Conservation (phyloP, 495 filamentous ascomycete genomes). For the Aspergillus bridgeri region DNA sequence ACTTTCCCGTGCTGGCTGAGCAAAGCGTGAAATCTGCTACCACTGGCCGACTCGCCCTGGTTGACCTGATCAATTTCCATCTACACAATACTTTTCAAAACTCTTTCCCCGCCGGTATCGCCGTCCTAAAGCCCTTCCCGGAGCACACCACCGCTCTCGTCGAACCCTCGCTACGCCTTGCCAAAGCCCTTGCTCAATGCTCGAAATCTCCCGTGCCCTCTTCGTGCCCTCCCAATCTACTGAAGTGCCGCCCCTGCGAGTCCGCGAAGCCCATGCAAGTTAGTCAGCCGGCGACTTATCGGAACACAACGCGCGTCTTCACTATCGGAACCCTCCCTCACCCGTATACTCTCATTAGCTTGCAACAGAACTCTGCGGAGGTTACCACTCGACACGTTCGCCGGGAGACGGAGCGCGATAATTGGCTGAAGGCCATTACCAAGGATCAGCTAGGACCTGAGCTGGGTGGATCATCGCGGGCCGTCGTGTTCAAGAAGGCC, state of each 20-base stretch:
- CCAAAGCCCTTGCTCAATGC: conserved; percentile 69
- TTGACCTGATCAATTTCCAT: conserved; percentile 77
- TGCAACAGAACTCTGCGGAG: conserved; percentile 51
- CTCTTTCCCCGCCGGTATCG: conserved; percentile 69
- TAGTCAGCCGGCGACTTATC: conserved; percentile 54
- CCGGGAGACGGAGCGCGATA: conserved; percentile 69
- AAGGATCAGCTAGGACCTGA: conserved; percentile 60
- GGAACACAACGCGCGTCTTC: conserved; percentile 62
- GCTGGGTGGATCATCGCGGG: conserved; percentile 57
- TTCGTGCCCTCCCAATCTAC: conserved; percentile 83
- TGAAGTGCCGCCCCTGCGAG: conserved; percentile 70
- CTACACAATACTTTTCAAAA: conserved; percentile 84
- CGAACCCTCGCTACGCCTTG: conserved; percentile 65
- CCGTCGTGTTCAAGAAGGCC: conserved; percentile 74
- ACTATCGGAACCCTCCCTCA: conserved; percentile 87
- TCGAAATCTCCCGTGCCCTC: conserved; percentile 62
- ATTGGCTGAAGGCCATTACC: conserved; percentile 75
- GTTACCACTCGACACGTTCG: conserved; percentile 68
- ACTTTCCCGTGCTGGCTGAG: conserved; percentile 64
- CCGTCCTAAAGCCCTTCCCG: conserved; percentile 72
- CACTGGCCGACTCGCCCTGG: conserved; percentile 59
- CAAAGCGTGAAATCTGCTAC: conserved; percentile 53
- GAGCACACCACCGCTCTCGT: conserved; percentile 69
- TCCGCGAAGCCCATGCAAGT: conserved; percentile 51
- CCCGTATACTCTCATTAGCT: conserved; percentile 72